Conservation (phyloP, 352 stramenopile species). For the Globisporangium carolinianum region DNA sequence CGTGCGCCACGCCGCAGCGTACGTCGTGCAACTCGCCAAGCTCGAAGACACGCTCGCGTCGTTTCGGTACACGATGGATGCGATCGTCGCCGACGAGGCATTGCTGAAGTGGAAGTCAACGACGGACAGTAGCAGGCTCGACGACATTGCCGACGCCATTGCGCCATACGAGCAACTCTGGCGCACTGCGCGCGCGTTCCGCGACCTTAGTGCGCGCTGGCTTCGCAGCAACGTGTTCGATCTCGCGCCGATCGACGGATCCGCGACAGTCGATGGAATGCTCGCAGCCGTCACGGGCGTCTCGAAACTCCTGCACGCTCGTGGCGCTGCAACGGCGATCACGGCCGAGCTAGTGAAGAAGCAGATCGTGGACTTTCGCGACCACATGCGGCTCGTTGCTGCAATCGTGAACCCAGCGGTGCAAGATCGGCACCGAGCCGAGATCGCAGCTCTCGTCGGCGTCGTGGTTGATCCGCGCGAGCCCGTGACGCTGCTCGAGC, state of each 20-base stretch:
- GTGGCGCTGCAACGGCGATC: conserved; percentile 46
- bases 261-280: conserved; percentile 50
- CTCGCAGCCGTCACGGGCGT: conserved; percentile 37
- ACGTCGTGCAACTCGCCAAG: conserved; percentile 67
- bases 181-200: conserved; percentile 64
- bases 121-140: conserved; percentile 64
- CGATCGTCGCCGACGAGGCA: conserved; percentile 48
- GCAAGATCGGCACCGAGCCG: conserved; percentile 56
- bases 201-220: conserved; percentile 60
- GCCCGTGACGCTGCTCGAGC: conserved; percentile 54
- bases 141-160: conserved; percentile 69
- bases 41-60: conserved; percentile 58
- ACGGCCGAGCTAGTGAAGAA: conserved; percentile 73
- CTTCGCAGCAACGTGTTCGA: conserved; percentile 64
- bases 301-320: conserved; percentile 48
- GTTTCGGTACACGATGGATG: conserved; percentile 50
- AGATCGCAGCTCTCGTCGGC: conserved; percentile 38
- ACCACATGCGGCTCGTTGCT: conserved; percentile 53
- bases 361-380: conserved; percentile 70
- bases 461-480: conserved; percentile 41
- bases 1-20: conserved; percentile 61
- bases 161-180: conserved; percentile 74
- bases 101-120: conserved; percentile 57
- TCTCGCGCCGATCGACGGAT: conserved; percentile 41
- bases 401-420: conserved; percentile 64